A percentile compares a stretch with the other conserved stretches of the same genome.
phyloP scores from a whole-genome alignment of 2,329 filamentous ascomycete species.

The Nemania bipapillata region DNA sequence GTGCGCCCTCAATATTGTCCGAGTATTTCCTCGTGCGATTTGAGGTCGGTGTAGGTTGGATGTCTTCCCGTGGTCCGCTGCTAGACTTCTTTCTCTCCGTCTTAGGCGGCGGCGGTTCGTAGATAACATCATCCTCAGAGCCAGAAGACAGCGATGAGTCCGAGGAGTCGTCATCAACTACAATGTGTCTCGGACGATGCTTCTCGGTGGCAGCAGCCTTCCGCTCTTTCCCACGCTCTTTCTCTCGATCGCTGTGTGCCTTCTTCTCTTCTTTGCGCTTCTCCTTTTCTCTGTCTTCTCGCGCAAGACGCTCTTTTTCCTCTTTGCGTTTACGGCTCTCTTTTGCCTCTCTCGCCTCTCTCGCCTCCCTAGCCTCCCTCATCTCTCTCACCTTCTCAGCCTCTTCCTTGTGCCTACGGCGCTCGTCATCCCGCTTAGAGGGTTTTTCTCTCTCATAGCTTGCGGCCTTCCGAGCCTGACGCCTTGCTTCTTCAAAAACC shows the following conservation, averaged over 20 bases:
- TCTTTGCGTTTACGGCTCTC: conserved; percentile 21
- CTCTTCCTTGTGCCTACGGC: conserved; percentile 52
- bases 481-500: conserved; percentile 57
- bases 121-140: conserved; percentile 42
- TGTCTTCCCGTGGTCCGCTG: conserved; percentile 46
- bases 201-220: conserved; percentile 49
- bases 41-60: conserved; percentile 18
- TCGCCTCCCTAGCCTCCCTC: conserved; percentile 46
- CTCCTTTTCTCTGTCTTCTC: conserved; percentile 51
- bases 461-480: conserved; percentile 58
- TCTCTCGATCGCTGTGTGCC: conserved; percentile 47
- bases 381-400: conserved; percentile 39
- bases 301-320: conserved; percentile 43
- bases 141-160: conserved; percentile 33
- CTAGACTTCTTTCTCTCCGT: conserved; percentile 48
- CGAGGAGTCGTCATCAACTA: conserved; percentile 41
- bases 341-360: conserved; percentile 45
- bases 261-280: conserved; percentile 44
- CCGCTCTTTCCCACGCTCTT: conserved; percentile 49
- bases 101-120: conserved; percentile 40
- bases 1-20: conserved; percentile 45
- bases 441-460: conserved; percentile 60
- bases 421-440: conserved; percentile 56
- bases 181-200: conserved; percentile 43
- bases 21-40: conserved; percentile 44